phyloP scores from a whole-genome alignment of 176 grass and related monocot genomes.

The Tillandsia fasciculata region DNA sequence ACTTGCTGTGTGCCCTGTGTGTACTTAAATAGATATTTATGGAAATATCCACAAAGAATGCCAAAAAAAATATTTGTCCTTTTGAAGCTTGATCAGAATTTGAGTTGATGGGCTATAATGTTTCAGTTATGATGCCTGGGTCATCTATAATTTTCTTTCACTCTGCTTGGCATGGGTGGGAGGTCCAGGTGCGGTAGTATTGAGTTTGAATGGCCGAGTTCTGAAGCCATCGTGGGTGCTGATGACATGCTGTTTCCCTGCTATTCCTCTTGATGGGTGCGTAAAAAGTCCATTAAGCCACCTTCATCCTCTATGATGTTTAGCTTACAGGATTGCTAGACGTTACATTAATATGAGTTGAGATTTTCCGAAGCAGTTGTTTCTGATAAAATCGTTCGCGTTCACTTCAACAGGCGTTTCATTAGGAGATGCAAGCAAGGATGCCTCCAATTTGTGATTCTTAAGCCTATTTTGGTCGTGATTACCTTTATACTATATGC shows the following conservation, averaged over 20 bases:
- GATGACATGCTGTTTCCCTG: constrained; percentile 95
- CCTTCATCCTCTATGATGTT: background rate
- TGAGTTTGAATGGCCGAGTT: constrained; percentile 63
- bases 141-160: constrained; percentile 91
- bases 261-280: constrained; percentile 94
- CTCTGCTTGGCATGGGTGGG: constrained; percentile 93
- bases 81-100: background rate
- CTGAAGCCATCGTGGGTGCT: constrained; percentile 84
- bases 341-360: background rate
- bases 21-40: background rate
- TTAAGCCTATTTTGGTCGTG: constrained; percentile 94
- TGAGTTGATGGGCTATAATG: background rate
- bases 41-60: background rate
- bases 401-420: constrained; percentile 60
- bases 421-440: constrained; percentile 99
- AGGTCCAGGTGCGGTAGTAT: constrained; percentile 73
- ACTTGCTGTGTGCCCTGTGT: no score
- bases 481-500: constrained; percentile 96
- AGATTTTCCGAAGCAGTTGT: background rate
- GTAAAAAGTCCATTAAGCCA: constrained; percentile 10
- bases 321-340: background rate
- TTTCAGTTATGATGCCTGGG: constrained; percentile 91
- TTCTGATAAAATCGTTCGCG: background rate
- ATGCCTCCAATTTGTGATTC: constrained; percentile 93
- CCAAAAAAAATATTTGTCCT: background rate